Conservation (phyloP, 495 filamentous ascomycete species). For the Pyrenula aspistea region DNA sequence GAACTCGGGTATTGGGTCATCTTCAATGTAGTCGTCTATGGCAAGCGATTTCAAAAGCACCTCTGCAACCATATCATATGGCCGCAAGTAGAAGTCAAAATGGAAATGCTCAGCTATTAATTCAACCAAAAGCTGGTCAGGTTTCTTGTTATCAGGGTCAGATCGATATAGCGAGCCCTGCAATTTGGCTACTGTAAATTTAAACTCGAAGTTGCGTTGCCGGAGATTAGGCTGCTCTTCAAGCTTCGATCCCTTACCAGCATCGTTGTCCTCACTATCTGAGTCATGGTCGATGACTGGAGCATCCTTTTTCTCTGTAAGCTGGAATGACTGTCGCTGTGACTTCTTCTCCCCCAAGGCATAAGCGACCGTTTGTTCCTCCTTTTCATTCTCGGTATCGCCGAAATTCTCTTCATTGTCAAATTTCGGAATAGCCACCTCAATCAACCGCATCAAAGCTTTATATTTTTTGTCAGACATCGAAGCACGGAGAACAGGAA, state of each 20-base stretch:
- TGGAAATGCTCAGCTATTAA: constrained; percentile 83
- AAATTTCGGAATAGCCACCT: constrained; percentile 85
- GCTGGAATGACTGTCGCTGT: constrained; percentile 45
- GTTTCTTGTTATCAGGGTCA: constrained; percentile 63
- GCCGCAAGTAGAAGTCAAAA: constrained; percentile 74
- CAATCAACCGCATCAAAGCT: constrained; percentile 86
- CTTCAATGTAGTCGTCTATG: constrained; percentile 87
- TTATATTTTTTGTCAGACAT: constrained; percentile 95
- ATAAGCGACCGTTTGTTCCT: constrained; percentile 7
- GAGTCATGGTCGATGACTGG: constrained; percentile 64
- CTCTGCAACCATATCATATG: constrained; percentile 85
- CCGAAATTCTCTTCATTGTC: constrained; percentile 34
- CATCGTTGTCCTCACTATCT: constrained; percentile 44
- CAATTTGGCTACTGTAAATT: constrained; percentile 84
- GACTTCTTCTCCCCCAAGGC: constrained; percentile 9
- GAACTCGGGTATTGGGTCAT: constrained; percentile 83
- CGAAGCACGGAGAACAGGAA: constrained; percentile 83
- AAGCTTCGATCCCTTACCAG: constrained; percentile 48
- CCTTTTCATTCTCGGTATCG: constrained; percentile 12
- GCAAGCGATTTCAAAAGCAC: constrained; percentile 78
- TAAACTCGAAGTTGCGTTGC: constrained; percentile 87
- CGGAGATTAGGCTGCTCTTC: constrained; percentile 51
- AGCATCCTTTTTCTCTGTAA: constrained; percentile 54
- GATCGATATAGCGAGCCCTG: constrained; percentile 84
- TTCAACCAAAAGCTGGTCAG: constrained; percentile 77